phyloP scores from a whole-genome alignment of 1,284 basidiomycete species.

The Hypsizygus ulmarius region DNA sequence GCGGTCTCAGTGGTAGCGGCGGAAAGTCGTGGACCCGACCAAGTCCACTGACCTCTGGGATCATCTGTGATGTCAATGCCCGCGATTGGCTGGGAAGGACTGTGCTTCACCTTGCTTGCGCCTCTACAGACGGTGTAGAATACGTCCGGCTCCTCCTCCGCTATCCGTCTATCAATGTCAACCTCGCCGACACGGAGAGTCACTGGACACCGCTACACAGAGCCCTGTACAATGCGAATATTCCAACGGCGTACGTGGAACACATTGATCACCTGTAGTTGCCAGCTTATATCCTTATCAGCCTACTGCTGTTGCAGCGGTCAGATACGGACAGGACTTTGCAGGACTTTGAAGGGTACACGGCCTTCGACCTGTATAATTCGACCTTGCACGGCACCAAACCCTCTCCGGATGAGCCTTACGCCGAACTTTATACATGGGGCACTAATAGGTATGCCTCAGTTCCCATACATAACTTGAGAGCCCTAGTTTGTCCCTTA shows the following conservation, averaged over 20 bases:
- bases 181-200: conserved; percentile 80
- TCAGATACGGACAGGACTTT: conserved; percentile 72
- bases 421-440: conserved; percentile 84
- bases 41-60: conserved; percentile 40
- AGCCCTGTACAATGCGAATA: conserved; percentile 85
- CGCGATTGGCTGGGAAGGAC: conserved; percentile 74
- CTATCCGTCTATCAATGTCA: conserved; percentile 79
- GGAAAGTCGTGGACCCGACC: conserved; percentile 67
- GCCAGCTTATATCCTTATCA: conserved; percentile 27
- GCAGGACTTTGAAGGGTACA: conserved; percentile 90
- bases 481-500: too few relatives aligned
- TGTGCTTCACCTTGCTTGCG: conserved; percentile 81
- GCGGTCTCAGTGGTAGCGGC: conserved; percentile 43
- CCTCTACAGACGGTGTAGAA: conserved; percentile 65
- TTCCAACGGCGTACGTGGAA: conserved; percentile 64
- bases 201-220: conserved; percentile 93
- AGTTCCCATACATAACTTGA: background rate
- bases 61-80: conserved; percentile 64
- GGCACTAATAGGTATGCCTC: conserved; percentile 71
- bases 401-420: conserved; percentile 42
- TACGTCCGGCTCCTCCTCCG: conserved; percentile 82
- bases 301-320: conserved; percentile 73
- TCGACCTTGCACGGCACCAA: conserved; percentile 77
- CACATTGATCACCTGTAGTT: conserved; percentile 10
- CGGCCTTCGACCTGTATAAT: conserved; percentile 93